Evolutionary conservation across 2,329 filamentous ascomycete species (phyloP).

Genomic region (Aspergillus jensenii): DNA sequence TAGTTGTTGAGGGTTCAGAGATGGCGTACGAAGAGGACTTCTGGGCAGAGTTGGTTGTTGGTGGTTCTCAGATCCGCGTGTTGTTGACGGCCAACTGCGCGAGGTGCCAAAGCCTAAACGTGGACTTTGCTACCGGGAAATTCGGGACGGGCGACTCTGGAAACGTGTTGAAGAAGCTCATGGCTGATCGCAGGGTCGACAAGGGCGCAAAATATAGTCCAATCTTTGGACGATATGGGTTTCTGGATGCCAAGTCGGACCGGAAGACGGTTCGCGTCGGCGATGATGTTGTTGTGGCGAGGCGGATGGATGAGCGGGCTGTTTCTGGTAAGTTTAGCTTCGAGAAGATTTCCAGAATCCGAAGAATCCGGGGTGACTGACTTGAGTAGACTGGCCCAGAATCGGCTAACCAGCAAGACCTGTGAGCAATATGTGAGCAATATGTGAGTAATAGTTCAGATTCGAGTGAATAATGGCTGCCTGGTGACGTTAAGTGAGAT

Average conservation of each 20-base stretch:
- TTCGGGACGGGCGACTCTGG: constrained; percentile 57
- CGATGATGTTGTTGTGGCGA: constrained; percentile 56
- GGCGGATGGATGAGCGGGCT: constrained; percentile 52
- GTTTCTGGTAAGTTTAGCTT: constrained; percentile 50
- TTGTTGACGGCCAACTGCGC: constrained; percentile 68
- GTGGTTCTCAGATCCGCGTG: constrained; percentile 39
- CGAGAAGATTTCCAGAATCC: not conserved
- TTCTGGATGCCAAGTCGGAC: constrained; percentile 47
- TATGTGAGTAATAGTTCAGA: not conserved
- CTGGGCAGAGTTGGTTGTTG: constrained; percentile 63
- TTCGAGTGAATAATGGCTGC: not conserved
- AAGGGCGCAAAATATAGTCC: constrained; percentile 66
- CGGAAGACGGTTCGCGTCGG: constrained; percentile 52
- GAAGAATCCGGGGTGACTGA: not conserved
- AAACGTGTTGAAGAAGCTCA: constrained; percentile 67
- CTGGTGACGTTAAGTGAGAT: constrained; percentile 5
- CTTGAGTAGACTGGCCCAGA: constrained; percentile 7
- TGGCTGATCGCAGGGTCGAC: constrained; percentile 70
- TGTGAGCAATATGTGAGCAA: not conserved
- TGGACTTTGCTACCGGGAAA: constrained; percentile 67
- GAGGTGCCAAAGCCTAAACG: constrained; percentile 68
- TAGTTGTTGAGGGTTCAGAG: constrained; percentile 62
- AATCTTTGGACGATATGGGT: constrained; percentile 72
- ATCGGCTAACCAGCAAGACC: constrained; percentile 18
- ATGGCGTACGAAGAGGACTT: constrained; percentile 68